phyloP scores from a whole-genome alignment of 129 eudicot species.

The Chrysanthemum makinoi region DNA sequence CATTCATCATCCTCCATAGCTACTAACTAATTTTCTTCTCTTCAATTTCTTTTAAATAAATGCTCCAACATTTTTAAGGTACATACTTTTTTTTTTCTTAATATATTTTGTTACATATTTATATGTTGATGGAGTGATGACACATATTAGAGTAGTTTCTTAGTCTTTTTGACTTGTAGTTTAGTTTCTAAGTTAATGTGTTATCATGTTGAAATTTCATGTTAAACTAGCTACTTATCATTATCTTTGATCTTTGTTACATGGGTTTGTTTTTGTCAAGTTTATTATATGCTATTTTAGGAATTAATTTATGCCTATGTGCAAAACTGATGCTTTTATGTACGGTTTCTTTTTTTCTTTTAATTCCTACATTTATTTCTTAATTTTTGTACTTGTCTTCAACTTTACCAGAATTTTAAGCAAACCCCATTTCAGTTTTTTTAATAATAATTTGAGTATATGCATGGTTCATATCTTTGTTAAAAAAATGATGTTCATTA shows the following conservation, averaged over 20 bases:
- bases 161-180: not conserved
- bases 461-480: too few species aligned
- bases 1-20: conserved; percentile 33
- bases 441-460: too few species aligned
- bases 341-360: not conserved
- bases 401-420: conserved; percentile 33
- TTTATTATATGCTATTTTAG: conserved; percentile 19
- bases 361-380: conserved; percentile 30
- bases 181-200: conserved; percentile 17
- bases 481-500: too few species aligned
- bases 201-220: not conserved
- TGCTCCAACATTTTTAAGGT: conserved; percentile 48
- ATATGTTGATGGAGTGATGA: conserved; percentile 17
- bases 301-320: conserved; percentile 27
- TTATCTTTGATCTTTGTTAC: not conserved
- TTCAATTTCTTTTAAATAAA: conserved; percentile 4
- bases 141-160: not conserved
- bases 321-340: conserved; percentile 23
- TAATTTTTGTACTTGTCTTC: conserved; percentile 35
- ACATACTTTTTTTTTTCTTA: not conserved
- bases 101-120: not conserved
- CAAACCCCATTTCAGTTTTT: conserved; percentile 28
- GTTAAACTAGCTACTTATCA: not conserved
- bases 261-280: conserved; percentile 13
- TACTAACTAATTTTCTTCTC: conserved; percentile 33